Evolutionary conservation across 192 early-diverging fungal genomes (phyloP), one percentile per base, ranked within the genome.

Genomic region (Chytriomyces confervae): DNA sequence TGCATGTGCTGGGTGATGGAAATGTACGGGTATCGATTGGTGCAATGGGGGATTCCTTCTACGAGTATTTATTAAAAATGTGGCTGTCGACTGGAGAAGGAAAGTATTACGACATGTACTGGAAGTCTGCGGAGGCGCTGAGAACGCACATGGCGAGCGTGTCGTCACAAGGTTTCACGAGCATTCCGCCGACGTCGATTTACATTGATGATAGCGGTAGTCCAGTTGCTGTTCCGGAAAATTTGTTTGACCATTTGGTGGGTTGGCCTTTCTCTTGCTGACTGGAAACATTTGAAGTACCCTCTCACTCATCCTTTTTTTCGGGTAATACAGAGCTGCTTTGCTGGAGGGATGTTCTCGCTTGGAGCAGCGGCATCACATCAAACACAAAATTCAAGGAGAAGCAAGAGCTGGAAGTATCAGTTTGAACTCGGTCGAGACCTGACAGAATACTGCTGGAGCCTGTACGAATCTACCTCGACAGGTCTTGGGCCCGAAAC

Each of bases 401-500:
- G 48, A 24, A 72, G 75, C 1, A 67, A 62, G 1, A 77, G 80
- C 62, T 87, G 83, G 86, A 77, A 64, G 7, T 6, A 72, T 8
- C 78, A 75, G 24, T 57, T 83, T 24, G 51, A 76, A 36, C 7
- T 84, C 13, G 86, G 77, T 7, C 5, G 23, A 27, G 43, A 61
- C 0, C 50, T 84, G 63, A 83, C 86, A 5, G 77, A 83, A 7
- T 79, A 81, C 4, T 87, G 86, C 66, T 84, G 66, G 64, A 69
- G 72, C 23, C 91, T 92, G 86, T 96, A 96, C 83, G 85, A 85
- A 43, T 74, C 72, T 47, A 93, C 93, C 11, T 80, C 82, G 10
- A 91, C 94, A 0, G 93, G 95, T 0, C 80, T 97, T 36, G 91
- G 91, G 8, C 86, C 91, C 63, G 96, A 97, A 75, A 91, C 90